phyloP scores from a whole-genome alignment of 2,329 filamentous ascomycete genomes.

The Madurella mycetomatis region DNA sequence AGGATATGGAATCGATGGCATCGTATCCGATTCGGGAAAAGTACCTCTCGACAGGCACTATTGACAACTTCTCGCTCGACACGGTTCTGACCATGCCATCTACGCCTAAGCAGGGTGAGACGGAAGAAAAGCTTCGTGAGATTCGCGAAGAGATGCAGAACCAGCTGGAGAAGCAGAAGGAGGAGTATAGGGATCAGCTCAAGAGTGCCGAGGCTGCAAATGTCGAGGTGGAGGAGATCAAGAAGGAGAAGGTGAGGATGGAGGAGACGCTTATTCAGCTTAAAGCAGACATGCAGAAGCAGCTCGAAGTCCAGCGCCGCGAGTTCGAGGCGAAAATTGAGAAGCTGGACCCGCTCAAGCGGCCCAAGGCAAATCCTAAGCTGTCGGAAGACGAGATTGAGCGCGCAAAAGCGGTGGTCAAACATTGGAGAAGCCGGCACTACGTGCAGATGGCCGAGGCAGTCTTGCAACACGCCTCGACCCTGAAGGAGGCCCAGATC shows the following conservation, averaged over 20 bases:
- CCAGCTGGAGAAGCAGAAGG: conserved; percentile 78
- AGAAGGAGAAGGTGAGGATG: conserved; percentile 78
- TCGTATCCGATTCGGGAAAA: conserved; percentile 90
- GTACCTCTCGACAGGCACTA: conserved; percentile 88
- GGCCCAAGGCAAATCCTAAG: conserved; percentile 56
- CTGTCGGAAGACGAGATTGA: conserved; percentile 69
- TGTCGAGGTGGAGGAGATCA: conserved; percentile 78
- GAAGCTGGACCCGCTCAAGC: conserved; percentile 63
- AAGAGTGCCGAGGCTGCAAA: conserved; percentile 70
- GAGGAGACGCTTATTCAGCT: conserved; percentile 71
- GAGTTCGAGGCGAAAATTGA: conserved; percentile 81
- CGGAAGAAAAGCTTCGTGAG: conserved; percentile 69
- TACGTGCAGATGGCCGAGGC: conserved; percentile 94
- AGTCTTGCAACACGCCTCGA: conserved; percentile 80
- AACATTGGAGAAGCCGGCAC: conserved; percentile 76
- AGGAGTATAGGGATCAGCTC: conserved; percentile 73
- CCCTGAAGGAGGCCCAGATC: conserved; percentile 91
- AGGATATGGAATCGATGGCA: conserved; percentile 83
- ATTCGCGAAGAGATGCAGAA: conserved; percentile 78
- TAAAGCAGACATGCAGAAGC: conserved; percentile 84
- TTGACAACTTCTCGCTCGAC: conserved; percentile 95
- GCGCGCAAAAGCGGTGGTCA: conserved; percentile 61
- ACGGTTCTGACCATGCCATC: conserved; percentile 92
- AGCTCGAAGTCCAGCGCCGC: conserved; percentile 77
- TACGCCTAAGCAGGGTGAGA: conserved; percentile 74